Percentiles rank a stretch among this genome's conserved stretches.
These are phyloP conservation scores for Erodium moschatum DNA, from an alignment of 441 rosid genomes.

Conservation along the genomic window DNA sequence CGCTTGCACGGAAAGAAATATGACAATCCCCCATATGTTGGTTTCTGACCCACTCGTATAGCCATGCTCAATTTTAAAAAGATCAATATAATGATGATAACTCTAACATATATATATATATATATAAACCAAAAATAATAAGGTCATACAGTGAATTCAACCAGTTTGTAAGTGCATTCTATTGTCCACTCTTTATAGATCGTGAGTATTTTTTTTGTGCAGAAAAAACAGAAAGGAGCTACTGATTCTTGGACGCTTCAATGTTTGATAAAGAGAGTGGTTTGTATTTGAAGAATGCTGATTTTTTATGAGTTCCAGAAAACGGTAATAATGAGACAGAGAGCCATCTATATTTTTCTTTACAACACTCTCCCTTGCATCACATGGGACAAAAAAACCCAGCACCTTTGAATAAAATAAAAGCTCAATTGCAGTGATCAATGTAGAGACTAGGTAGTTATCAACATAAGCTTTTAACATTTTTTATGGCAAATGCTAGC, in stretches of 20 bases:
- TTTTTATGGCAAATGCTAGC: neutral
- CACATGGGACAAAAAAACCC: neutral
- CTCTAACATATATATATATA: neutral
- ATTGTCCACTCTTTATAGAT: neutral
- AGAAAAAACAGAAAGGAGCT: neutral
- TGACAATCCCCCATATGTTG: neutral
- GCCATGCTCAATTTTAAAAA: neutral
- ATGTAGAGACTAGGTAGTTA: neutral
- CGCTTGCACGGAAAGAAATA: no score
- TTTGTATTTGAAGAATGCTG: conserved; percentile 1
- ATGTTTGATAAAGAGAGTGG: neutral
- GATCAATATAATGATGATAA: neutral
- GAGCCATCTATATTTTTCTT: neutral
- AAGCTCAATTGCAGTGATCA: neutral
- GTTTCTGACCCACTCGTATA: neutral
- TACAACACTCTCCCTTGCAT: neutral
- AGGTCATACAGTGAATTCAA: neutral
- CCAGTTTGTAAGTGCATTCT: neutral
- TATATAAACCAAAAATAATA: neutral
- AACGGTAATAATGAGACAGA: neutral
- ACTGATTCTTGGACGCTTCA: conserved; percentile 3
- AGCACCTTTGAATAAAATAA: neutral
- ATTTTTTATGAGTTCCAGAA: neutral
- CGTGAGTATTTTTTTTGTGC: neutral
- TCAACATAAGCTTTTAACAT: neutral